A percentile compares a stretch with the other conserved stretches of the same genome.
Evolutionary conservation across 2,329 filamentous ascomycete genomes (phyloP).

Genomic region (Pseudocercospora pini-densiflorae): DNA sequence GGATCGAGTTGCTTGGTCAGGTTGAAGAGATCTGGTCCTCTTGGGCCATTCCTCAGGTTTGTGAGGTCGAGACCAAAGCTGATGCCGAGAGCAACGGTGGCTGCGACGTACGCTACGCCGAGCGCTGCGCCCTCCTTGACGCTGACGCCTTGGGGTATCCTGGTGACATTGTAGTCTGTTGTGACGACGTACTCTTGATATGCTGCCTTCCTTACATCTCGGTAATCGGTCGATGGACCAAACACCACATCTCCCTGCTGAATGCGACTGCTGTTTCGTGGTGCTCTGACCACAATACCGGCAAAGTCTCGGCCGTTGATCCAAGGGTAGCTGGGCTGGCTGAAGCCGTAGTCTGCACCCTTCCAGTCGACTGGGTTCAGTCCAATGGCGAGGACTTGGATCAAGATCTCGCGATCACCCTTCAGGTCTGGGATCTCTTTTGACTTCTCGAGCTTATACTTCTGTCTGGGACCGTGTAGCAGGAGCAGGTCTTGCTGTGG

Average conservation of each 20-base stretch:
- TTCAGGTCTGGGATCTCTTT: slow-evolving; percentile 38
- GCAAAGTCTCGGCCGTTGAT: slow-evolving; percentile 72
- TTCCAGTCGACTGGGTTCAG: slow-evolving; percentile 81
- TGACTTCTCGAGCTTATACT: slow-evolving; percentile 39
- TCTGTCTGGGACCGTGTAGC: slow-evolving; percentile 41
- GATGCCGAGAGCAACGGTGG: slow-evolving; percentile 68
- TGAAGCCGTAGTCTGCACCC: slow-evolving; percentile 70
- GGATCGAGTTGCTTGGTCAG: slow-evolving; percentile 55
- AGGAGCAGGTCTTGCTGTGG: slow-evolving; percentile 42
- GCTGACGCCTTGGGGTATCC: slow-evolving; percentile 60
- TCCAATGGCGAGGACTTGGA: slow-evolving; percentile 68
- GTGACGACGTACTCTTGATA: slow-evolving; percentile 73
- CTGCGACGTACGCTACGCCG: slow-evolving; percentile 74
- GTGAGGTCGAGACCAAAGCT: slow-evolving; percentile 72
- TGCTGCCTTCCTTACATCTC: slow-evolving; percentile 71
- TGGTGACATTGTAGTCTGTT: slow-evolving; percentile 67
- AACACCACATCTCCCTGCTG: slow-evolving; percentile 62
- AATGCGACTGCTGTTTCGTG: slow-evolving; percentile 53
- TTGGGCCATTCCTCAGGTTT: slow-evolving; percentile 39
- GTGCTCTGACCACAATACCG: slow-evolving; percentile 62
- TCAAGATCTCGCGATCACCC: slow-evolving; percentile 60
- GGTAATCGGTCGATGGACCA: slow-evolving; percentile 75
- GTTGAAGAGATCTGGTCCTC: slow-evolving; percentile 63
- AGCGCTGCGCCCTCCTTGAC: slow-evolving; percentile 64
- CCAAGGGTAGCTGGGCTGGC: slow-evolving; percentile 69